Percentiles rank a stretch among this genome's conserved stretches.
phyloP scores from a whole-genome alignment of 768 basidiomycete species.

The Rhodotorula babjevae region DNA sequence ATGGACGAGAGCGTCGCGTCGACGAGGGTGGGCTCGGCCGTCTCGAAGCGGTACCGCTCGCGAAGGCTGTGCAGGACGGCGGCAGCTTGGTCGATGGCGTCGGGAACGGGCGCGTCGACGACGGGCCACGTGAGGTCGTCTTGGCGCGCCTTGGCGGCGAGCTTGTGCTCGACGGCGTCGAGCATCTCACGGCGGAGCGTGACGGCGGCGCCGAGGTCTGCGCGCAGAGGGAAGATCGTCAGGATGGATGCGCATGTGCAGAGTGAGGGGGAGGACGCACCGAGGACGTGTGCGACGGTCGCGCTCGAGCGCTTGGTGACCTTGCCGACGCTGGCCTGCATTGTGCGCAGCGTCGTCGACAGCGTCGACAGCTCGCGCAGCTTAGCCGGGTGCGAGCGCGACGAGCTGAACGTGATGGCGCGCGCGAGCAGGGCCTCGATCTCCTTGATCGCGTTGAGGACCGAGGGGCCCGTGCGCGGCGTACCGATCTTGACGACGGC shows the following conservation, averaged over 20 bases:
- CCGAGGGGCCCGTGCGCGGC: conserved; percentile 57
- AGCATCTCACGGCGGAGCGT: conserved; percentile 81
- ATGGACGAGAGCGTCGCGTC: conserved; percentile 48
- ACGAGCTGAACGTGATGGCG: conserved; percentile 47
- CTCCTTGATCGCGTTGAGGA: conserved; percentile 53
- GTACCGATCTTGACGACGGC: conserved; percentile 55
- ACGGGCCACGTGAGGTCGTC: conserved; percentile 76
- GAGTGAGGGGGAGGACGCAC: conserved; percentile 53
- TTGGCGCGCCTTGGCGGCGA: conserved; percentile 48
- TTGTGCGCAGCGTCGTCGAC: conserved; percentile 58
- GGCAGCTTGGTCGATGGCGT: conserved; percentile 47
- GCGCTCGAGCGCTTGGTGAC: conserved; percentile 54
- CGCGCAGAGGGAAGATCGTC: neutral
- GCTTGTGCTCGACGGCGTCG: conserved; percentile 72
- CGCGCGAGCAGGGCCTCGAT: conserved; percentile 50
- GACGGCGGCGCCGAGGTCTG: conserved; percentile 70
- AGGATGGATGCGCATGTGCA: neutral
- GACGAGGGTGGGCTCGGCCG: conserved; percentile 29
- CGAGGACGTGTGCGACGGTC: conserved; percentile 61
- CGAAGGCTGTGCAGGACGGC: conserved; percentile 54
- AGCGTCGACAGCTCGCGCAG: conserved; percentile 66
- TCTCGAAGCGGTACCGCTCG: conserved; percentile 55
- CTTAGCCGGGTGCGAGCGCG: conserved; percentile 66
- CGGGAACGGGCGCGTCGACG: conserved; percentile 42
- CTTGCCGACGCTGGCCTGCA: conserved; percentile 76